A percentile compares a stretch with the other conserved stretches of the same genome.
Conservation (phyloP, 78 protist genomes). For the Diacronema lutheri region DNA sequence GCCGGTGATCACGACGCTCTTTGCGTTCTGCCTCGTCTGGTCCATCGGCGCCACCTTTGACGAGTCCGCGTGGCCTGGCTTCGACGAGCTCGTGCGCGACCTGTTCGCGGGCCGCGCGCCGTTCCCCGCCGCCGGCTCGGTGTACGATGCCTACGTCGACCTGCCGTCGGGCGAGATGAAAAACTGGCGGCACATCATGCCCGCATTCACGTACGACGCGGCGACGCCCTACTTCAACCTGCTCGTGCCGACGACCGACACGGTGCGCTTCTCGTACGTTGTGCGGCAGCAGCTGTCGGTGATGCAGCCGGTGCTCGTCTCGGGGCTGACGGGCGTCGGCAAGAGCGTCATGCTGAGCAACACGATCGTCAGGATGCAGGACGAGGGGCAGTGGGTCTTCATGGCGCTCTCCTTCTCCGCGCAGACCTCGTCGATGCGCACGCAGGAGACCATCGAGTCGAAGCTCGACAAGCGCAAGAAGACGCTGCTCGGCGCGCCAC, state of each 20-base stretch:
- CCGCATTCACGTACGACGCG: constrained; percentile 32
- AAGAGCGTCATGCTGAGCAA: constrained; percentile 60
- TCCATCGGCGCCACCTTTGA: constrained; percentile 63
- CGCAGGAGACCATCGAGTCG: constrained; percentile 54
- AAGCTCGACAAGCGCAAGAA: constrained; percentile 30
- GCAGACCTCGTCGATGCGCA: constrained; percentile 43
- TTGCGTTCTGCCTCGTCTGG: constrained; percentile 62
- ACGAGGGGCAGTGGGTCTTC: not conserved
- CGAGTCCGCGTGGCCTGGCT: not conserved
- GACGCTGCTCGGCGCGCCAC: constrained; percentile 62
- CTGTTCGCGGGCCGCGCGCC: not conserved
- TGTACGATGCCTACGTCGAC: not conserved
- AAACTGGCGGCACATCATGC: not conserved
- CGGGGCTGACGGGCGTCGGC: constrained; percentile 79
- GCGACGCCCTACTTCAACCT: constrained; percentile 36
- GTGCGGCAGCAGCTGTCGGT: constrained; percentile 7
- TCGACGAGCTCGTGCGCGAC: constrained; percentile 44
- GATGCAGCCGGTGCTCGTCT: constrained; percentile 38
- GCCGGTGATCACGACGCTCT: not conserved
- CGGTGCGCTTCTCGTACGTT: constrained; percentile 29
- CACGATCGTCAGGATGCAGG: not conserved
- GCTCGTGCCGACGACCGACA: constrained; percentile 65
- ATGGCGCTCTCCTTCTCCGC: constrained; percentile 53
- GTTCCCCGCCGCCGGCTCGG: not conserved
- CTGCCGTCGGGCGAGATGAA: not conserved